These are phyloP conservation scores for Chaetoceros tenuissimus DNA, from an alignment of 108 stramenopile species.

Conservation along the genomic window DNA sequence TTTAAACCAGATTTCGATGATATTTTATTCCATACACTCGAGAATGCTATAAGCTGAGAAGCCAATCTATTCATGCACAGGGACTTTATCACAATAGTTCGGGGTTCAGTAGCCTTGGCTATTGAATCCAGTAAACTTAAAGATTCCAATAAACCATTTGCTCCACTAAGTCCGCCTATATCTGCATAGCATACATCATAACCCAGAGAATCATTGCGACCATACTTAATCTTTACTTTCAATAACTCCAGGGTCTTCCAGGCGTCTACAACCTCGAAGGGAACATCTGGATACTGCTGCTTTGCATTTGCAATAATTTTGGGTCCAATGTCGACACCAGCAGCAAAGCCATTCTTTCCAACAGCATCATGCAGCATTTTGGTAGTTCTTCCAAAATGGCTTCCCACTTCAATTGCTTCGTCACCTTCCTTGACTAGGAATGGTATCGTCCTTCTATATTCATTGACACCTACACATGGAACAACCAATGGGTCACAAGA, in stretches of 20 bases:
- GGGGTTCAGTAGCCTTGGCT: slow-evolving; percentile 19
- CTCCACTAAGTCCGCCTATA: slow-evolving; percentile 29
- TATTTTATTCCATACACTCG: slow-evolving; percentile 25
- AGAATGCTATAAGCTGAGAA: slow-evolving; percentile 10
- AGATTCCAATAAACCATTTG: slow-evolving; percentile 24
- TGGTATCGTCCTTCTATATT: slow-evolving; percentile 38
- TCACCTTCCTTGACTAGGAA: slow-evolving; percentile 17
- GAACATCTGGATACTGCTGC: slow-evolving; percentile 18
- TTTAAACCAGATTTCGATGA: too few species aligned
- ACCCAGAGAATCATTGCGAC: slow-evolving; percentile 1
- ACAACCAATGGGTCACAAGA: slow-evolving; percentile 12
- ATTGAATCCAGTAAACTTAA: slow-evolving; percentile 18
- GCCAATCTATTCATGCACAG: slow-evolving; percentile 26
- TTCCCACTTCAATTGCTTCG: slow-evolving; percentile 35
- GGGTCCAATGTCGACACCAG: slow-evolving; percentile 39
- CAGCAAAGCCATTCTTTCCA: neutral
- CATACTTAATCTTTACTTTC: slow-evolving; percentile 7
- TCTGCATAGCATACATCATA: slow-evolving; percentile 34
- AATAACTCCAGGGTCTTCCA: slow-evolving; percentile 30
- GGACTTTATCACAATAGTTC: slow-evolving; percentile 26
- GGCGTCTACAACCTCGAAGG: slow-evolving; percentile 39
- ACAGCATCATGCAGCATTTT: slow-evolving; percentile 20
- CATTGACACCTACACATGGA: slow-evolving; percentile 29
- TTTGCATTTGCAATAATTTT: slow-evolving; percentile 30
- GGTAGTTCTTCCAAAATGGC: slow-evolving; percentile 41